Evolutionary conservation across 2,329 filamentous ascomycete species (phyloP).

Genomic region (Colletotrichum sp.): DNA sequence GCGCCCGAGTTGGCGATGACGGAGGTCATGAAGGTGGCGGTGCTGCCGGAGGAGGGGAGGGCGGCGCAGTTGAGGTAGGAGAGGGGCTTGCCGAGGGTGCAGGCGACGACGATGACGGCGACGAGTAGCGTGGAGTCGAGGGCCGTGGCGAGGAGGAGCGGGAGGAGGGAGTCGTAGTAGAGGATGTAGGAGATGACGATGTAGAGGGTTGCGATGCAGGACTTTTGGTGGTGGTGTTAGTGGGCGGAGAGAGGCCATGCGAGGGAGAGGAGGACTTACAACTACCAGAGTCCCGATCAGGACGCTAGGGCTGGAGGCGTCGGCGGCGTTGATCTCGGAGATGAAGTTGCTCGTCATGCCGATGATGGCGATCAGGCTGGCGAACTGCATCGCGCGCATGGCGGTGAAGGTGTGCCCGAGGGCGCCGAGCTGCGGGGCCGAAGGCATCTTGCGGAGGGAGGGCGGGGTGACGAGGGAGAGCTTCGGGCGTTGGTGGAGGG

Average conservation of each 20-base stretch:
- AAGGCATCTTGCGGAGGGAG: conserved; percentile 42
- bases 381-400: conserved; percentile 72
- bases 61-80: conserved; percentile 75
- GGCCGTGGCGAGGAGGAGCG: conserved; percentile 70
- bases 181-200: conserved; percentile 81
- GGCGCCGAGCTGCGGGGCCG: conserved; percentile 66
- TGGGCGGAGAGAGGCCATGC: background rate
- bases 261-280: conserved; percentile 58
- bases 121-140: conserved; percentile 75
- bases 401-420: conserved; percentile 80
- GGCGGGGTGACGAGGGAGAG: conserved; percentile 47
- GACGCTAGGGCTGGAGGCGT: conserved; percentile 71
- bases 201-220: conserved; percentile 81
- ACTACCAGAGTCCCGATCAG: conserved; percentile 81
- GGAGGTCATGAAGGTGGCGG: conserved; percentile 49
- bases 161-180: conserved; percentile 77
- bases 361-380: conserved; percentile 77
- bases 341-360: conserved; percentile 86
- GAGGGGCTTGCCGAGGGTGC: conserved; percentile 80
- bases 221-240: conserved; percentile 51
- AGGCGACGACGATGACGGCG: conserved; percentile 77
- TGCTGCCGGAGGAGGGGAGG: conserved; percentile 46
- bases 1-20: conserved; percentile 45
- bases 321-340: conserved; percentile 70
- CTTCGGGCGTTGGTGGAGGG: conserved; percentile 37